phyloP scores from a whole-genome alignment of 345 rosid species.

The Eucalyptus erythrocorys region DNA sequence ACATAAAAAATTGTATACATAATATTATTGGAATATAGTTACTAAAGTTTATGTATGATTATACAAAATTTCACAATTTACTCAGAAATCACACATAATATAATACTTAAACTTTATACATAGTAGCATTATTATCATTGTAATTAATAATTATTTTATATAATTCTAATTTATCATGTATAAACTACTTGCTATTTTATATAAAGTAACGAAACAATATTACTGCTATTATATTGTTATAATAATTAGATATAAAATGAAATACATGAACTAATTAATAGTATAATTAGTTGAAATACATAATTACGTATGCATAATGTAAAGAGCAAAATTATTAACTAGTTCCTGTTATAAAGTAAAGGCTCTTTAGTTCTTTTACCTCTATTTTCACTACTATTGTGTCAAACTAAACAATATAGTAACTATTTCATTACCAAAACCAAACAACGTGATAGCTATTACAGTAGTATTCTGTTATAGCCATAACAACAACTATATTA shows the following conservation, averaged over 20 bases:
- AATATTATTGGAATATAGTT: not conserved
- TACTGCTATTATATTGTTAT: not conserved
- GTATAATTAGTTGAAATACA: not conserved
- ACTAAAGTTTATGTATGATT: not conserved
- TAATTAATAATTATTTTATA: rapidly evolving
- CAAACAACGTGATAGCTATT: not conserved
- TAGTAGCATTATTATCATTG: not conserved
- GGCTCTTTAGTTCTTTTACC: not conserved
- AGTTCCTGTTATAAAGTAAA: not conserved
- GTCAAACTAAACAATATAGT: not conserved
- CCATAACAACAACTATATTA: not conserved
- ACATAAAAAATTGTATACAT: not conserved
- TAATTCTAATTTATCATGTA: not conserved
- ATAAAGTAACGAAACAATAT: not conserved
- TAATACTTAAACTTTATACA: not conserved
- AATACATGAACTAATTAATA: not conserved
- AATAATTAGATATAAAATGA: not conserved
- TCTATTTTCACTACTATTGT: not conserved
- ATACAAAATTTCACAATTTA: not conserved
- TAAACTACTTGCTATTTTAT: not conserved
- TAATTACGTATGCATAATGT: not conserved
- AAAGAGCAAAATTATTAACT: not conserved
- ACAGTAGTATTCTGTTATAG: not conserved
- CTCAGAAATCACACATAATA: not conserved
- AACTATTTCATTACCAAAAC: not conserved